phyloP scores from a whole-genome alignment of 176 grass and related monocot species.

The Cymbopogon citratus region DNA sequence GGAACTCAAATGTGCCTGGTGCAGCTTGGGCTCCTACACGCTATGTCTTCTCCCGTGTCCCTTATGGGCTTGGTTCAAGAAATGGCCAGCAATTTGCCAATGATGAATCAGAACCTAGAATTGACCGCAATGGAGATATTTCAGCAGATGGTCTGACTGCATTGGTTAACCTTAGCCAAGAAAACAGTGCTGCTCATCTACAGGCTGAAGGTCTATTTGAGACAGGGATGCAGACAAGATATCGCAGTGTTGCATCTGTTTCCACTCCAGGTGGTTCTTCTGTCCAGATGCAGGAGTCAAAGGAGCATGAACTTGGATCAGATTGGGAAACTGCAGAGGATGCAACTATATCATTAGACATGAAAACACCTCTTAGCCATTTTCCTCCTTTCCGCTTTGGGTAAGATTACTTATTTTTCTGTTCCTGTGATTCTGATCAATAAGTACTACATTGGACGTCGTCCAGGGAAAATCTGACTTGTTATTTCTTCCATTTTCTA shows the following conservation, averaged over 20 bases:
- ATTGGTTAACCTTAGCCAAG: slow-evolving; percentile 82
- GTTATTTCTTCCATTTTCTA: slow-evolving; percentile 3
- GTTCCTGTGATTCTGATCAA: neutral
- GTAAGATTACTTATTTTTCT: slow-evolving; percentile 41
- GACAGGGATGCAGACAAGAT: slow-evolving; percentile 42
- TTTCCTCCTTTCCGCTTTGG: slow-evolving; percentile 97
- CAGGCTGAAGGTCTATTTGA: slow-evolving; percentile 58
- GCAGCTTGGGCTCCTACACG: slow-evolving; percentile 85
- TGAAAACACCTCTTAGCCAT: slow-evolving; percentile 89
- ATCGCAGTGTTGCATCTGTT: slow-evolving; percentile 48
- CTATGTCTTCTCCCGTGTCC: slow-evolving; percentile 93
- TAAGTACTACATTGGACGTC: neutral
- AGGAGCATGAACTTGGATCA: slow-evolving; percentile 41
- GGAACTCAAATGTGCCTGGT: slow-evolving; percentile 67
- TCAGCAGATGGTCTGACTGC: slow-evolving; percentile 87
- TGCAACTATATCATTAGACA: slow-evolving; percentile 79
- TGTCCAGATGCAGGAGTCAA: slow-evolving; percentile 65
- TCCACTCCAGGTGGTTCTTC: slow-evolving; percentile 61
- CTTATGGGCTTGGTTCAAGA: slow-evolving; percentile 75
- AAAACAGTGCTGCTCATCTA: slow-evolving; percentile 33
- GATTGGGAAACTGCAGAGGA: slow-evolving; percentile 66
- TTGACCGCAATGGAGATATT: slow-evolving; percentile 75
- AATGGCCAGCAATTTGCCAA: slow-evolving; percentile 72
- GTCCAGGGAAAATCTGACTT: neutral
- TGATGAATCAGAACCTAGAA: slow-evolving; percentile 81